A percentile compares a stretch with the other conserved stretches of the same genome.
Evolutionary conservation across 2,329 filamentous ascomycete genomes (phyloP).

Genomic region (Byssochlamys sp.): DNA sequence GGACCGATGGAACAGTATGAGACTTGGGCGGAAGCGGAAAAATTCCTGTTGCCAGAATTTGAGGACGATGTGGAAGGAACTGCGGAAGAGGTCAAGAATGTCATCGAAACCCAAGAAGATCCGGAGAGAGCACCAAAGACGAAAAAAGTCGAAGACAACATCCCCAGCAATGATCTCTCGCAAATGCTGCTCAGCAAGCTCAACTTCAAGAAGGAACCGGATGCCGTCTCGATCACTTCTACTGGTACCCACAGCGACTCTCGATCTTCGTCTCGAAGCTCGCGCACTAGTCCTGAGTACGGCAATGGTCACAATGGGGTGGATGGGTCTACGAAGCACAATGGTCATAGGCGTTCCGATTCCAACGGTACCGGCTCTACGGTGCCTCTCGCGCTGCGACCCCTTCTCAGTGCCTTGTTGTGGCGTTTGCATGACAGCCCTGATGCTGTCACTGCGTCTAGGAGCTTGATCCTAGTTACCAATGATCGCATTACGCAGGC

Average conservation of each 20-base stretch:
- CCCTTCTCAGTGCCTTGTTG: conserved; percentile 36
- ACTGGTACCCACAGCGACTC: conserved; percentile 36
- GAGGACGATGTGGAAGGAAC: conserved; percentile 28
- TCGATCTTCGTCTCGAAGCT: conserved; percentile 36
- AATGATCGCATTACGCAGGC: conserved; percentile 35
- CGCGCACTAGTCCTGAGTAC: conserved; percentile 37
- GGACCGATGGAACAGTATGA: conserved; percentile 42
- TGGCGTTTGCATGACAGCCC: conserved; percentile 35
- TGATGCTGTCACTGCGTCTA: conserved; percentile 23
- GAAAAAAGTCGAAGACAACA: conserved; percentile 14
- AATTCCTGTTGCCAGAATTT: conserved; percentile 36
- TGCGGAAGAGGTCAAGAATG: conserved; percentile 9
- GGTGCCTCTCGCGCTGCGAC: conserved; percentile 32
- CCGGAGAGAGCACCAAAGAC: conserved; percentile 12
- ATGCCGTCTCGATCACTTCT: conserved; percentile 31
- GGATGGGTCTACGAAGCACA: conserved; percentile 22
- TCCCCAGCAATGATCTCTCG: conserved; percentile 31
- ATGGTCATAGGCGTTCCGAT: conserved; percentile 23
- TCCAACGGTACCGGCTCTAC: conserved; percentile 4
- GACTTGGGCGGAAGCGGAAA: conserved; percentile 38
- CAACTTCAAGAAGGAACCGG: conserved; percentile 37
- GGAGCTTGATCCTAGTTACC: conserved; percentile 34
- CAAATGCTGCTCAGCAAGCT: conserved; percentile 40
- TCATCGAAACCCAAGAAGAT: conserved; percentile 9
- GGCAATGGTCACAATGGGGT: conserved; percentile 11